Conservation (phyloP, 1,139 yeast species). For the Kurtzmaniella quercitrusa region DNA sequence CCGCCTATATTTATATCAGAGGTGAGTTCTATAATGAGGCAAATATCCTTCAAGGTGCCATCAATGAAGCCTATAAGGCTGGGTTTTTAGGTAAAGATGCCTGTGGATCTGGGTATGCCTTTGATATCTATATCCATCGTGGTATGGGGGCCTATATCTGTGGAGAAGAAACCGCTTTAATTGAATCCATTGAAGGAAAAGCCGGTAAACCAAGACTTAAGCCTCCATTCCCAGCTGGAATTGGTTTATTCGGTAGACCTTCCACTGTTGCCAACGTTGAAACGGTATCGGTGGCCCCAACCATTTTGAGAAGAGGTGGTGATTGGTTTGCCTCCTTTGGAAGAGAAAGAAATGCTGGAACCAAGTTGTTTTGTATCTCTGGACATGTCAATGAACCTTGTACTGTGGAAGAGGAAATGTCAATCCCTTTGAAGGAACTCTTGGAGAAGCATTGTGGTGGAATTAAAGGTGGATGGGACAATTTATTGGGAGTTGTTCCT, state of each 20-base stretch:
- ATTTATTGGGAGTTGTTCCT: slow-evolving; percentile 78
- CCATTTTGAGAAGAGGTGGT: slow-evolving; percentile 83
- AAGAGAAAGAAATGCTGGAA: slow-evolving; percentile 77
- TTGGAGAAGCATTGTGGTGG: slow-evolving; percentile 89
- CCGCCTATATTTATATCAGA: slow-evolving; percentile 84
- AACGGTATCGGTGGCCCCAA: slow-evolving; percentile 85
- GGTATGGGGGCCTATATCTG: slow-evolving; percentile 92
- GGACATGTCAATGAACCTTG: slow-evolving; percentile 91
- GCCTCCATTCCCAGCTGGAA: slow-evolving; percentile 95
- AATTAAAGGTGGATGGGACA: slow-evolving; percentile 88
- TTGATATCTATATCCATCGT: slow-evolving; percentile 78
- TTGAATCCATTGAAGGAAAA: slow-evolving; percentile 84
- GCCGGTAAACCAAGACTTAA: slow-evolving; percentile 90
- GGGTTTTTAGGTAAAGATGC: slow-evolving; percentile 80
- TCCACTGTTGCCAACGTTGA: slow-evolving; percentile 87
- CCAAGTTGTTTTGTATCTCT: slow-evolving; percentile 78
- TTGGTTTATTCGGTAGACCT: slow-evolving; percentile 86
- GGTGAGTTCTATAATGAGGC: slow-evolving; percentile 87
- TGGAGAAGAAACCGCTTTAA: slow-evolving; percentile 87
- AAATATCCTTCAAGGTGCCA: slow-evolving; percentile 65
- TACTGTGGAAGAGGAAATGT: slow-evolving; percentile 92
- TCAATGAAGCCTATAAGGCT: slow-evolving; percentile 78
- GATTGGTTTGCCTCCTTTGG: slow-evolving; percentile 83
- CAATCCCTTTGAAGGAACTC: slow-evolving; percentile 75
- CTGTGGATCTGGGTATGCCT: slow-evolving; percentile 81